Conservation (phyloP, 176 grass and related monocot species). For the Musa schizocarpa region DNA sequence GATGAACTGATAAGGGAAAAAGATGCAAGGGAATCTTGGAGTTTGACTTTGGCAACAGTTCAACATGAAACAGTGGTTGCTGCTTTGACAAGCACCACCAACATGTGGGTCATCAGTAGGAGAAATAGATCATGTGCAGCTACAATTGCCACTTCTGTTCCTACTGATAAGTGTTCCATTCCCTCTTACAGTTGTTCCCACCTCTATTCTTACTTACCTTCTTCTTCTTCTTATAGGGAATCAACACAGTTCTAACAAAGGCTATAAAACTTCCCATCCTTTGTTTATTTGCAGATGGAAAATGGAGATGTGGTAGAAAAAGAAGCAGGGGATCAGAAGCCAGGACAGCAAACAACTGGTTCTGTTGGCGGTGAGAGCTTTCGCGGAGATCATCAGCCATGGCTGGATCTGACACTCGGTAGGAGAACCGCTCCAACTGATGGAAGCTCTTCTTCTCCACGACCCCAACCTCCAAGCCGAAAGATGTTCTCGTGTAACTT, state of each 20-base stretch:
- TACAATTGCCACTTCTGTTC: constrained; percentile 1
- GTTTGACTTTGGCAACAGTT: not conserved
- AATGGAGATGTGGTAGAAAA: not conserved
- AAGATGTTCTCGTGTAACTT: constrained; percentile 20
- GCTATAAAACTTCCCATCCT: not conserved
- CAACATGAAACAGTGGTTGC: not conserved
- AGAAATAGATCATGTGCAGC: not conserved
- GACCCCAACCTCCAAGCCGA: not conserved
- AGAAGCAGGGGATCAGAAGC: not conserved
- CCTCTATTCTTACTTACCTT: not conserved
- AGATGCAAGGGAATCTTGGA: not conserved
- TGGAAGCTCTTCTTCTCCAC: not conserved
- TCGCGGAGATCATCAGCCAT: not conserved
- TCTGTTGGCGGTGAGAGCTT: not conserved
- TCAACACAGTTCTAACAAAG: not conserved
- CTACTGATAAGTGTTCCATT: not conserved
- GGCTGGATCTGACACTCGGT: constrained; percentile 3
- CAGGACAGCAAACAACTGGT: not conserved
- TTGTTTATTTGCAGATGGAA: not conserved
- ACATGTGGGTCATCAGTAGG: not conserved
- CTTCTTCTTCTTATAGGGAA: constrained; percentile 1
- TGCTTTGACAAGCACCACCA: constrained; percentile 14
- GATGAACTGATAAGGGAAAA: constrained; percentile 1
- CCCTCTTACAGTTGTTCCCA: constrained; percentile 5
- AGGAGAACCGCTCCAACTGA: not conserved